phyloP scores from a whole-genome alignment of 129 eudicot genomes.

The Oenanthe sinensis region DNA sequence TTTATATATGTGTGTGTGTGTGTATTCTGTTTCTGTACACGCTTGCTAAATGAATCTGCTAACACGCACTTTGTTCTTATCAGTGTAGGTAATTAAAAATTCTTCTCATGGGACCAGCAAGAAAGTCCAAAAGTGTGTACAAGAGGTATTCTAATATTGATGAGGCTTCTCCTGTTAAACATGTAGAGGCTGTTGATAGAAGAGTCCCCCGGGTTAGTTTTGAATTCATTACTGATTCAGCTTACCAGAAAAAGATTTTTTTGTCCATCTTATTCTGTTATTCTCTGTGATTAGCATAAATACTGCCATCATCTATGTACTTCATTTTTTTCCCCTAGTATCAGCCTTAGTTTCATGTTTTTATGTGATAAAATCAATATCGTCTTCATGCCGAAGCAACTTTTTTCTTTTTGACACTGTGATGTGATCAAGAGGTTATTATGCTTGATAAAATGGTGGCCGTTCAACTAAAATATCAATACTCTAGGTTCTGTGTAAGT shows the following conservation, averaged over 20 bases:
- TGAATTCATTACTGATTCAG: background rate
- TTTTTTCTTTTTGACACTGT: background rate
- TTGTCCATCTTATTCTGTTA: background rate
- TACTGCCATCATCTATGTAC: background rate
- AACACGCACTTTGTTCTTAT: background rate
- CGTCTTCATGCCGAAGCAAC: background rate
- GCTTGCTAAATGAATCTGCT: background rate
- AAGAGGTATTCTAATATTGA: slow-evolving; percentile 29
- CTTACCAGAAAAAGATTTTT: background rate
- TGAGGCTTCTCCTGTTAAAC: slow-evolving; percentile 42
- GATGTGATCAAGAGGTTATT: background rate
- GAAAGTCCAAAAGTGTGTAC: slow-evolving; percentile 56
- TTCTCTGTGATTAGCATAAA: background rate
- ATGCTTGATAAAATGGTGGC: background rate
- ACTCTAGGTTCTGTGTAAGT: background rate
- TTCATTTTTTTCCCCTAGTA: background rate
- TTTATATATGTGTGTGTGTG: background rate
- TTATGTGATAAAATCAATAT: background rate
- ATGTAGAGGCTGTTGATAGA: slow-evolving; percentile 22
- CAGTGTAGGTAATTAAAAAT: slow-evolving; percentile 3
- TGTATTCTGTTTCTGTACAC: background rate
- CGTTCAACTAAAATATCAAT: background rate
- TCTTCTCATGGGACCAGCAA: slow-evolving; percentile 47
- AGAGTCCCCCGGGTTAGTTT: slow-evolving; percentile 32
- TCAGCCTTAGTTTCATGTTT: background rate